These are phyloP conservation scores for Phytophthora melonis DNA, from an alignment of 352 stramenopile species.

Conservation along the genomic window DNA sequence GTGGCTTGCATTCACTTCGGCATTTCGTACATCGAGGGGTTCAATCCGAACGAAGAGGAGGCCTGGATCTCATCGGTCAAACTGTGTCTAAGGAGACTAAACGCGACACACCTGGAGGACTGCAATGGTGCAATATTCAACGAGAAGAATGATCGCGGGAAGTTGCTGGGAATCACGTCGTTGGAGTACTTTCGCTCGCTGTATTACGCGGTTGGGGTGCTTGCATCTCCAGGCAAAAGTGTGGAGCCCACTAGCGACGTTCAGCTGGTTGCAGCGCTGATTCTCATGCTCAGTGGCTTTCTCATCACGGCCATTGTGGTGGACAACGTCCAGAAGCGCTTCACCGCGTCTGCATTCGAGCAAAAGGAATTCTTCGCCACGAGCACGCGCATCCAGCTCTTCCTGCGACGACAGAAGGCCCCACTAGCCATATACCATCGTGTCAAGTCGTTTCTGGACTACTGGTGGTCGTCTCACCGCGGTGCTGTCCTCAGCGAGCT, in stretches of 20 bases:
- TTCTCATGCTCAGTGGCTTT: slow-evolving; percentile 55
- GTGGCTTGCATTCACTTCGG: slow-evolving; percentile 51
- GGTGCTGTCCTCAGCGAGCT: slow-evolving; percentile 58
- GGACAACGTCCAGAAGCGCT: slow-evolving; percentile 58
- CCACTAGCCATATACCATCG: slow-evolving; percentile 53
- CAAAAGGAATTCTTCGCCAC: slow-evolving; percentile 64
- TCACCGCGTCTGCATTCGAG: slow-evolving; percentile 58
- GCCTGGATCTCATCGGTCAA: slow-evolving; percentile 37
- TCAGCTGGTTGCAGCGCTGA: slow-evolving; percentile 42
- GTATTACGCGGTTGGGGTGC: slow-evolving; percentile 47
- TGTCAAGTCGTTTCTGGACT: slow-evolving; percentile 66
- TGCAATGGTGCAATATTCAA: slow-evolving; percentile 9
- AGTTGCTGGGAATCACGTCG: slow-evolving; percentile 11
- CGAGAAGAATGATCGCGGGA: slow-evolving; percentile 13
- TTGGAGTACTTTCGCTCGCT: slow-evolving; percentile 50
- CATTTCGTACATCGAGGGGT: slow-evolving; percentile 44
- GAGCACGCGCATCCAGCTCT: slow-evolving; percentile 56
- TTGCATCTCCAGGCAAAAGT: slow-evolving; percentile 50
- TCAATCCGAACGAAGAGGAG: slow-evolving; percentile 29
- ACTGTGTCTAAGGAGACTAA: slow-evolving; percentile 28
- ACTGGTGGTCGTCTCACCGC: slow-evolving; percentile 67
- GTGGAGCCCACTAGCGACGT: slow-evolving; percentile 48
- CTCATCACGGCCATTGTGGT: slow-evolving; percentile 52
- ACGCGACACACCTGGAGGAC: slow-evolving; percentile 19
- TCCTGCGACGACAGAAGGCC: slow-evolving; percentile 56